phyloP scores from a whole-genome alignment of 345 rosid species.

The Populus deltoides region DNA sequence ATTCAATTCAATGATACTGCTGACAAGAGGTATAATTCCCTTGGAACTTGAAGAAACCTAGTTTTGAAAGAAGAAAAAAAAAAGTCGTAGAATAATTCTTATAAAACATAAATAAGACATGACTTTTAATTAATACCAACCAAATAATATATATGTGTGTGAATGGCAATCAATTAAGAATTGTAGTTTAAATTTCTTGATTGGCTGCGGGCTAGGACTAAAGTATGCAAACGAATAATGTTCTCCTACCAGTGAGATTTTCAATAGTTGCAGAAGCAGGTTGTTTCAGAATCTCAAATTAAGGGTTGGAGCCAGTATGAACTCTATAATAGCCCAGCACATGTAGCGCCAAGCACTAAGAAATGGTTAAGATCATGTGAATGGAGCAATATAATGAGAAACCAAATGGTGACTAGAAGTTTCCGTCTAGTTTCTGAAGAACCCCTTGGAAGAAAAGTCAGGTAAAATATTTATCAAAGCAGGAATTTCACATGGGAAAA shows the following conservation, averaged over 20 bases:
- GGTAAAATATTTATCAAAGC: not conserved
- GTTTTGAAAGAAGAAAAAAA: no score
- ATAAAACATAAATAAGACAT: no score
- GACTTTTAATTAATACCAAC: no score
- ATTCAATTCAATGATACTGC: no score
- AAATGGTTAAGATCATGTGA: not conserved
- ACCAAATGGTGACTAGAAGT: not conserved
- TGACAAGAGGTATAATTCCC: no score
- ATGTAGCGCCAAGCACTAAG: not conserved
- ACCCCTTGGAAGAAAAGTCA: not conserved
- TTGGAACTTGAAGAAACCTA: no score
- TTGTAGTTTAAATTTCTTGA: not conserved
- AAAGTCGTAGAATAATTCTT: no score
- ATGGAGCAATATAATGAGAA: not conserved
- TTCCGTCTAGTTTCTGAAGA: not conserved
- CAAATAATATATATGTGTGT: no score
- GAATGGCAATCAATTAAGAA: no score
- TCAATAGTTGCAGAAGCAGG: not conserved
- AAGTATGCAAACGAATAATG: not conserved
- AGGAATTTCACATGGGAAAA: not conserved
- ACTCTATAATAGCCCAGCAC: not conserved
- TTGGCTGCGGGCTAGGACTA: not conserved
- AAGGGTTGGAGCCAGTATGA: not conserved
- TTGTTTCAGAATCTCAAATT: not conserved
- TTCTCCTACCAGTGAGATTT: not conserved